These are phyloP conservation scores for Gastrolobium villosum DNA, from an alignment of 306 rosid genomes.

Conservation along the genomic window DNA sequence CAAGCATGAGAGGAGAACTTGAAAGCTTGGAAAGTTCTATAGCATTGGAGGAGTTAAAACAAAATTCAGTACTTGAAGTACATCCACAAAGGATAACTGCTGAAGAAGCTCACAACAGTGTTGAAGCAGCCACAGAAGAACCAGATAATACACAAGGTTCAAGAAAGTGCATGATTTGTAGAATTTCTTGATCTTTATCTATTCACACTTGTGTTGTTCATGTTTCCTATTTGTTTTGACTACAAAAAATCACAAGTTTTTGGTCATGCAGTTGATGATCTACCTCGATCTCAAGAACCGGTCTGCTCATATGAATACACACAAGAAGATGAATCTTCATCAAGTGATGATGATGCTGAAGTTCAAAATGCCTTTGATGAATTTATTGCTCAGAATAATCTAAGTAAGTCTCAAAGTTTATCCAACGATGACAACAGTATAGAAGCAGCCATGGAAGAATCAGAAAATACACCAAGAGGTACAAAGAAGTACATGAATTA, in stretches of 20 bases:
- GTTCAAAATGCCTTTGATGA: conserved; percentile 49
- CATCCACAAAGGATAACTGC: conserved; percentile 37
- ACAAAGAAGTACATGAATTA: conserved; percentile 47
- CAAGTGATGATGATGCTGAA: conserved; percentile 58
- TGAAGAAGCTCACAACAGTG: conserved; percentile 45
- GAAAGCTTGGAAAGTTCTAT: conserved; percentile 49
- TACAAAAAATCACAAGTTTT: not conserved
- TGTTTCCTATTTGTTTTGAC: conserved; percentile 10
- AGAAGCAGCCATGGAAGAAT: conserved; percentile 50
- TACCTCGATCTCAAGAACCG: conserved; percentile 45
- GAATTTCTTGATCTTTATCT: conserved; percentile 13
- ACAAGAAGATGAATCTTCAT: conserved; percentile 54
- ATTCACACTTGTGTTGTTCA: conserved; percentile 20
- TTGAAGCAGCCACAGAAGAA: conserved; percentile 46
- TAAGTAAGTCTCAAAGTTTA: conserved; percentile 45
- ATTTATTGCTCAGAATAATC: conserved; percentile 56
- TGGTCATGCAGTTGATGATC: conserved; percentile 53
- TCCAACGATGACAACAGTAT: conserved; percentile 41
- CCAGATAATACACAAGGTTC: conserved; percentile 60
- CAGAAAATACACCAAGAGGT: conserved; percentile 53
- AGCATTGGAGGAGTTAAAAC: conserved; percentile 42
- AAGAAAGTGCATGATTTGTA: conserved; percentile 36
- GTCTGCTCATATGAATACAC: conserved; percentile 40
- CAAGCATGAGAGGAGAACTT: conserved; percentile 38
- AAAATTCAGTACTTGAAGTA: conserved; percentile 43